Evolutionary conservation across 371 early-diverging fungal genomes (phyloP).

Genomic region (Apophysomyces ossiformis): DNA sequence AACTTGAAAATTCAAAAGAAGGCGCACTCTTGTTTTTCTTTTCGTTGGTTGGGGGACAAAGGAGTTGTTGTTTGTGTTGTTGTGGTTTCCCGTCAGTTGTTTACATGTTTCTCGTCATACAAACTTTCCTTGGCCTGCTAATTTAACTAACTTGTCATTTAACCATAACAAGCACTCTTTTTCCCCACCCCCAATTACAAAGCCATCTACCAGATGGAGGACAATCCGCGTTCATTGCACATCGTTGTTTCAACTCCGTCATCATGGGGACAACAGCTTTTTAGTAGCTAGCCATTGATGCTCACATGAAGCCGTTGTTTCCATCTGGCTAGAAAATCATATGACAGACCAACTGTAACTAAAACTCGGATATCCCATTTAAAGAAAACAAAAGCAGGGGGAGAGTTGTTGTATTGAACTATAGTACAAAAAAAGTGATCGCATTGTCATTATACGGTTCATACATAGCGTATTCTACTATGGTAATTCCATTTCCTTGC

Average conservation of each 20-base stretch:
- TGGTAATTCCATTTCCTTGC: slow-evolving; percentile 54
- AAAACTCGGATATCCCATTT: background rate
- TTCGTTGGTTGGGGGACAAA: too few species aligned
- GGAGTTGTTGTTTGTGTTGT: too few species aligned
- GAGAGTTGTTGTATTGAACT: slow-evolving; percentile 5
- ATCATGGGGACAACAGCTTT: slow-evolving; percentile 4
- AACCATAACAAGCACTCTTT: slow-evolving; percentile 6
- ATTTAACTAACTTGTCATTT: slow-evolving; percentile 9
- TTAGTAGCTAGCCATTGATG: background rate
- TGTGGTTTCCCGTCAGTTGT: background rate
- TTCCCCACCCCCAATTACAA: background rate
- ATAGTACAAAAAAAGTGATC: slow-evolving; percentile 5
- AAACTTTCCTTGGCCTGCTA: background rate
- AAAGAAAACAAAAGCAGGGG: background rate
- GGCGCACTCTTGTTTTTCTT: too few species aligned
- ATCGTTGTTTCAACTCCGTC: slow-evolving; percentile 8
- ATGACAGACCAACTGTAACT: background rate
- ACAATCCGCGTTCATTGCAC: background rate
- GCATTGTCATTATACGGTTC: slow-evolving; percentile 7
- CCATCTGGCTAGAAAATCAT: background rate
- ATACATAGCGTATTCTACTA: background rate
- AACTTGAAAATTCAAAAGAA: too few species aligned
- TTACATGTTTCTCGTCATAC: background rate
- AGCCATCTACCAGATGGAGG: background rate
- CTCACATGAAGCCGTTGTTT: background rate